Evolutionary conservation across 306 rosid genomes (phyloP).

Genomic region (Rosa lucieae): DNA sequence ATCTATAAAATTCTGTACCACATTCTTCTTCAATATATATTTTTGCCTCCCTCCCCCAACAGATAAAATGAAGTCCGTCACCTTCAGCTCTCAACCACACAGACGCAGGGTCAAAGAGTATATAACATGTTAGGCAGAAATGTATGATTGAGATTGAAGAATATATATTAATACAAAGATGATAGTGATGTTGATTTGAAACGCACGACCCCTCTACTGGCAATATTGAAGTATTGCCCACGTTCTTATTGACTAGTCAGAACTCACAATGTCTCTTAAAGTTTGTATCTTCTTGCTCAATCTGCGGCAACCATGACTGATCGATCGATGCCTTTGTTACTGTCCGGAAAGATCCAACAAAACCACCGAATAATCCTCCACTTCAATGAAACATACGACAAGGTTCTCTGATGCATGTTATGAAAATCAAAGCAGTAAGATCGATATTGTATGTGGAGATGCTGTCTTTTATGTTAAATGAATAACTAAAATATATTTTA

Average conservation of each 20-base stretch:
- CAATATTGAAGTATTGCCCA: background rate
- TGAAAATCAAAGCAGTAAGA: too few relatives aligned
- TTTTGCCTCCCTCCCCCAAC: background rate
- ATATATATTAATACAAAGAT: background rate
- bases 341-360: background rate
- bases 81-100: background rate
- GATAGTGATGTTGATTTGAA: background rate
- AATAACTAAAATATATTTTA: too few relatives aligned
- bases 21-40: background rate
- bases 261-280: background rate
- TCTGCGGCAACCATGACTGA: conserved; percentile 12
- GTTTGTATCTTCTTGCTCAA: background rate
- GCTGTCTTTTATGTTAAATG: too few relatives aligned
- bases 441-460: too few relatives aligned
- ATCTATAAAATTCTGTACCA: background rate
- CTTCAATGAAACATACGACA: background rate
- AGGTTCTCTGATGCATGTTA: too few relatives aligned
- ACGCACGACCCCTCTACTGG: background rate
- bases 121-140: background rate
- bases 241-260: conserved; percentile 12
- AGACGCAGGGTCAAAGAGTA: conserved; percentile 1
- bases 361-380: background rate
- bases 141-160: background rate
- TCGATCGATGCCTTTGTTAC: background rate
- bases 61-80: background rate